phyloP scores from a whole-genome alignment of 2,329 filamentous ascomycete species.

The Cercospora citrullina region DNA sequence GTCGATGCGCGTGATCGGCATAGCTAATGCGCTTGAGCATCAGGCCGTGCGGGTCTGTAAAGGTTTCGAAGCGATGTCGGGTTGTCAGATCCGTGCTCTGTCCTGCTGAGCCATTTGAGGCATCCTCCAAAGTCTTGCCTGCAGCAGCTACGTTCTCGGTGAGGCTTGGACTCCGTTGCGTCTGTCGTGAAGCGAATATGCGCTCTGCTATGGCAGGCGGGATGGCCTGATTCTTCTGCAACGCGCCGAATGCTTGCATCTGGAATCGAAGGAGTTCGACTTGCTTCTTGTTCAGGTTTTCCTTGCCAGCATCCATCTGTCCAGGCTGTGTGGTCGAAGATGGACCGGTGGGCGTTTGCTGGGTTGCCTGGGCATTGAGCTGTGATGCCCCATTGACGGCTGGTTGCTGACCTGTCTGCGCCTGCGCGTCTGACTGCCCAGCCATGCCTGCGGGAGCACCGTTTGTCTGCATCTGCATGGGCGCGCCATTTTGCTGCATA shows the following conservation, averaged over 20 bases:
- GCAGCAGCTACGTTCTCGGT: slow-evolving; percentile 46
- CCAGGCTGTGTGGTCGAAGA: slow-evolving; percentile 24
- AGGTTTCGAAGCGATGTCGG: slow-evolving; percentile 64
- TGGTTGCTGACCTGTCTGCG: slow-evolving; percentile 27
- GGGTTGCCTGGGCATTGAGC: slow-evolving; percentile 12
- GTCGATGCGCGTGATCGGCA: slow-evolving; percentile 72
- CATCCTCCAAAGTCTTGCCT: slow-evolving; percentile 55
- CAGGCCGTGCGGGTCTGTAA: slow-evolving; percentile 69
- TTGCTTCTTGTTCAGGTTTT: slow-evolving; percentile 70
- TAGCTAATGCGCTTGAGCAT: slow-evolving; percentile 68
- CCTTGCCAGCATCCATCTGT: slow-evolving; percentile 27
- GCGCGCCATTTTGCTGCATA: slow-evolving; percentile 53
- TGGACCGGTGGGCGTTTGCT: slow-evolving; percentile 29
- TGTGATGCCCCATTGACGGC: slow-evolving; percentile 25
- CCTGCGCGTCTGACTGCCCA: slow-evolving; percentile 29
- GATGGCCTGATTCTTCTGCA: slow-evolving; percentile 83
- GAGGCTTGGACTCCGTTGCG: slow-evolving; percentile 50
- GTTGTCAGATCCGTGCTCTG: slow-evolving; percentile 38
- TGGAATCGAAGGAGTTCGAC: slow-evolving; percentile 76
- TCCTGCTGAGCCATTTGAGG: slow-evolving; percentile 45
- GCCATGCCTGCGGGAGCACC: slow-evolving; percentile 47
- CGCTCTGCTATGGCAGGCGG: slow-evolving; percentile 77
- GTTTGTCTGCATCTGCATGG: slow-evolving; percentile 48
- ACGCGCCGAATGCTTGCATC: slow-evolving; percentile 85
- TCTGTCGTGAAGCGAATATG: slow-evolving; percentile 71